Conservation (phyloP, 2,329 filamentous ascomycete species). For the Beauveria scarabaeidicola region DNA sequence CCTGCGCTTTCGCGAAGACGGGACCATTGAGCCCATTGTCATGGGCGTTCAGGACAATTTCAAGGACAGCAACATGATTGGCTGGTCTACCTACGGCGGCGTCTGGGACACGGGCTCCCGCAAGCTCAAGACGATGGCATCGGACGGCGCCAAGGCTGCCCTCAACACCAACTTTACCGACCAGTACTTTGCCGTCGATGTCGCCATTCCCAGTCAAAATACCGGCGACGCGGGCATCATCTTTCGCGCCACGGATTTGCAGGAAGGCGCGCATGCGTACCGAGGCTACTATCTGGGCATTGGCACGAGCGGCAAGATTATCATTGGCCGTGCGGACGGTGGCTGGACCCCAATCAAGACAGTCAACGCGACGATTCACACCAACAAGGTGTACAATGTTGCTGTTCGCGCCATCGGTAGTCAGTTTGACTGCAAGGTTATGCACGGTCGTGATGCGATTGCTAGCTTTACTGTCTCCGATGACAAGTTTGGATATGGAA, state of each 20-base stretch:
- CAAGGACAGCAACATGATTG: constrained; percentile 29
- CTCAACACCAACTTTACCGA: constrained; percentile 30
- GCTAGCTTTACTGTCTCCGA: constrained; percentile 8
- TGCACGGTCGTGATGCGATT: not conserved
- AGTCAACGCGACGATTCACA: not conserved
- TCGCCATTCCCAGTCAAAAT: constrained; percentile 14
- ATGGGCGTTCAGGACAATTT: constrained; percentile 39
- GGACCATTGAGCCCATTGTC: constrained; percentile 32
- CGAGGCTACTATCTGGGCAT: constrained; percentile 24
- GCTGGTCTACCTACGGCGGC: constrained; percentile 24
- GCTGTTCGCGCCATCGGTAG: not conserved
- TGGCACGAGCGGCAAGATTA: constrained; percentile 18
- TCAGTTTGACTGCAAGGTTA: constrained; percentile 3
- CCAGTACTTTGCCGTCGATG: constrained; percentile 23
- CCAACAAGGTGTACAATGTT: constrained; percentile 3
- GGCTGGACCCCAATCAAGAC: constrained; percentile 1
- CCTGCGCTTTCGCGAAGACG: constrained; percentile 36
- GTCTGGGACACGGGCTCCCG: constrained; percentile 13
- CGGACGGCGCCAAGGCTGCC: constrained; percentile 19
- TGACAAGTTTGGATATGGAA: constrained; percentile 2
- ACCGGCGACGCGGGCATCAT: constrained; percentile 25
- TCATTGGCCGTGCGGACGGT: constrained; percentile 16
- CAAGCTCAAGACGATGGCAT: constrained; percentile 17
- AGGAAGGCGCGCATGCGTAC: constrained; percentile 10
- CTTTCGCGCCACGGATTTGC: constrained; percentile 24